phyloP scores from a whole-genome alignment of 768 basidiomycete genomes.

The Baorangia bicolor region DNA sequence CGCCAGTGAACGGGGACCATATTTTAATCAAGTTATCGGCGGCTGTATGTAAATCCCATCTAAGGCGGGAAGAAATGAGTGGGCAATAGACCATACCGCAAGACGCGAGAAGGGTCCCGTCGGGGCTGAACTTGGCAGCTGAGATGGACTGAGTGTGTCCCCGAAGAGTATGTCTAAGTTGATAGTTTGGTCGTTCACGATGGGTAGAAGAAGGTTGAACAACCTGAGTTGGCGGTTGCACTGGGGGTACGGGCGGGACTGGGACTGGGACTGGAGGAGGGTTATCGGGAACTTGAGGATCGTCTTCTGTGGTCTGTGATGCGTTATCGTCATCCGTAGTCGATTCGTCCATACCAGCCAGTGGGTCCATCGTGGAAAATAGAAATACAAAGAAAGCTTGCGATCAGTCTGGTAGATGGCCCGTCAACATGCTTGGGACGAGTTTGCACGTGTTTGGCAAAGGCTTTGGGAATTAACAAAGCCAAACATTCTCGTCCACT shows the following conservation, averaged over 20 bases:
- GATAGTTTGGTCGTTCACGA: constrained; percentile 59
- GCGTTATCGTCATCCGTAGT: constrained; percentile 61
- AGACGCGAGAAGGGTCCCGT: constrained; percentile 83
- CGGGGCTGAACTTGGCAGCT: constrained; percentile 88
- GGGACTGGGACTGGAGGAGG: constrained; percentile 42
- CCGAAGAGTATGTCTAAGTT: constrained; percentile 60
- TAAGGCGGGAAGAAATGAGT: neutral
- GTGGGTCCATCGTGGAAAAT: constrained; percentile 19
- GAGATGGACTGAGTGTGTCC: constrained; percentile 87
- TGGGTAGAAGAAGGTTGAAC: constrained; percentile 39
- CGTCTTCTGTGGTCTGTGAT: constrained; percentile 85
- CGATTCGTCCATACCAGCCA: constrained; percentile 39
- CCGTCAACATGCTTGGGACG: constrained; percentile 4
- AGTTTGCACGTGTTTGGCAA: constrained; percentile 25
- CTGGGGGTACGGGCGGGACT: constrained; percentile 32
- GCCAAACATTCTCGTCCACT: constrained; percentile 12
- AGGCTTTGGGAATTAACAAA: constrained; percentile 24
- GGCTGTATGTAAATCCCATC: constrained; percentile 40
- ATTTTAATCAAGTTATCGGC: constrained; percentile 79
- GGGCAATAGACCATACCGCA: constrained; percentile 58
- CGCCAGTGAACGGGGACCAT: constrained; percentile 79
- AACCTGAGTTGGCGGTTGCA: constrained; percentile 30
- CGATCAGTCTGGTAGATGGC: neutral
- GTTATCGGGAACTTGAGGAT: constrained; percentile 71
- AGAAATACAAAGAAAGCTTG: neutral